A percentile compares a stretch with the other conserved stretches of the same genome.
Conservation (phyloP, 1,139 yeast species). For the Blastobotrys buckinghamii region DNA sequence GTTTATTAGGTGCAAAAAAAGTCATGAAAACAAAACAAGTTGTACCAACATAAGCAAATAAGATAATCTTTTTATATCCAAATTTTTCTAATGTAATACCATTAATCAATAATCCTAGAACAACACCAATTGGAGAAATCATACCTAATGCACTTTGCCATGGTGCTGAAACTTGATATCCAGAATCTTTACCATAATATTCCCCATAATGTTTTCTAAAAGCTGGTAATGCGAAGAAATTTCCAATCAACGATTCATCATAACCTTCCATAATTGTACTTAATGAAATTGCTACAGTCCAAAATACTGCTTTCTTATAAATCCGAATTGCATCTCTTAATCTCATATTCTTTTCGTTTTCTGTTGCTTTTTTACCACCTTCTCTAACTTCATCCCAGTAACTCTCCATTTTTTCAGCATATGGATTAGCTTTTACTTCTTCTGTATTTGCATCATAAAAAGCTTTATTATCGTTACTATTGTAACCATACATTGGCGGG, state of each 20-base stretch:
- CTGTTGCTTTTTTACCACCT: slow-evolving; percentile 5
- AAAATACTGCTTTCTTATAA: slow-evolving; percentile 38
- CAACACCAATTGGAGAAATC: slow-evolving; percentile 35
- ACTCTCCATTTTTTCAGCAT: neutral
- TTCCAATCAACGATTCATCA: slow-evolving; percentile 27
- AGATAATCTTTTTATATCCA: slow-evolving; percentile 44
- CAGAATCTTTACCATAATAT: slow-evolving; percentile 17
- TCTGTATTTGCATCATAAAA: neutral
- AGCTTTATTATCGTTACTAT: neutral
- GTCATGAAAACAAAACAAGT: slow-evolving; percentile 37
- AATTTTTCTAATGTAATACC: slow-evolving; percentile 35
- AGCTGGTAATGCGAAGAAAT: slow-evolving; percentile 38
- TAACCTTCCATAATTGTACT: slow-evolving; percentile 11
- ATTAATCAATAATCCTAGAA: slow-evolving; percentile 17
- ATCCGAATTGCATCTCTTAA: slow-evolving; percentile 38
- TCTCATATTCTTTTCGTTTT: slow-evolving; percentile 40
- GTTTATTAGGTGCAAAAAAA: slow-evolving; percentile 39
- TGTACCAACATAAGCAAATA: slow-evolving; percentile 23
- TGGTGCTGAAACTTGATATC: slow-evolving; percentile 35
- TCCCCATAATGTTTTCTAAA: slow-evolving; percentile 33
- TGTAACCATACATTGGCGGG: too few species aligned
- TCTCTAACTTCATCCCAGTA: slow-evolving; percentile 5
- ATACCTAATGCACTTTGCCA: slow-evolving; percentile 42
- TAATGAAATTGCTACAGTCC: slow-evolving; percentile 40
- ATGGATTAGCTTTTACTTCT: neutral